Evolutionary conservation across 1,139 yeast species (phyloP), one percentile per base, ranked within the genome.

Genomic region (Taphrina deformans): DNA sequence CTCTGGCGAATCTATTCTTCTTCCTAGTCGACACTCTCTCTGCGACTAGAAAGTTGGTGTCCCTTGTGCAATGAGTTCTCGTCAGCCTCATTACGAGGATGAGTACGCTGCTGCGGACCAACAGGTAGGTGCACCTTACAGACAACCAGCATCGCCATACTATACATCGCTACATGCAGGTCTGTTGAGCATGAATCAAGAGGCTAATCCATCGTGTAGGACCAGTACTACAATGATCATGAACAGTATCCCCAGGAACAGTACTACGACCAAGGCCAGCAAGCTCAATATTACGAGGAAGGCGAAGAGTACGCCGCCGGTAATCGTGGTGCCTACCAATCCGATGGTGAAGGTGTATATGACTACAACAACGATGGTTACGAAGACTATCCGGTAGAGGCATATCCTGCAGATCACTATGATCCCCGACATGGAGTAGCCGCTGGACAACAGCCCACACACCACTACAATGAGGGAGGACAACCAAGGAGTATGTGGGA

Each of bases 381-480:
- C 55, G 65, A 65, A 40, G 69, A 67, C 29, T 69, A 70, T 51
- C 73, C 77, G 18, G 76, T 73, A 29, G 77, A 73, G 48, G 75
- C 75, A 12, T 75, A 74, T 67, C 71, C 74, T 48, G 76, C 71
- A 35, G 76, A 75, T 68, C 73, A 75, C 29, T 75, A 75, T 12
- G 63, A 64, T 72, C 41, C 72, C 18, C 58, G 62, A 55, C 66
- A 67, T 65, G 66, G 59, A 26, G 58, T 67, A 24, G 73, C 71
- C 26, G 71, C 71, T 12, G 73, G 70, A 51, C 70, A 69, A 61
- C 69, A 67, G 33, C 69, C 68, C 18, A 48, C 58, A 31, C 69
- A 59, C 29, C 67, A 70, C 60, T 67, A 68, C 61, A 66, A 65
- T 24, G 67, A 68, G 2, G 71, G 66, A 58, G 46, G 55, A n/a